Evolutionary conservation across 1,284 basidiomycete species (phyloP), one percentile per base, ranked within the genome.

Genomic region (Trichosporon coremiiforme): DNA sequence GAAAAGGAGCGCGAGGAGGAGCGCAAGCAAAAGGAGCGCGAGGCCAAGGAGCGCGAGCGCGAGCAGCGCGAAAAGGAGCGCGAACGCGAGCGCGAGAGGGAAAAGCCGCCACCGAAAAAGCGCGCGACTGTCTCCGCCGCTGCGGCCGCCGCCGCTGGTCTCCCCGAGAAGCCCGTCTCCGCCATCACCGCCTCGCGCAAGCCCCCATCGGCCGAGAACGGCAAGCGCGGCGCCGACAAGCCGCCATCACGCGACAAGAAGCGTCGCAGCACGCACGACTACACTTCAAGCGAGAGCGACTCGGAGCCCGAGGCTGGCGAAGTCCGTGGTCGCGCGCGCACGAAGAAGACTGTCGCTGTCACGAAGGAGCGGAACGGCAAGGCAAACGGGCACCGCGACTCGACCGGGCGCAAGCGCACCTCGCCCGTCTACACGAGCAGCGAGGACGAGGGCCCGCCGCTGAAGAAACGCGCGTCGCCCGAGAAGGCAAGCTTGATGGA

Each of bases 261-360:
- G 67, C 50, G 50, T 8, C 50, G 50, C 20, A 66, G 45, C 53
- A 41, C 68, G 29, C 72, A 70, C 64, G 70, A 73, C 66, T 73
- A 71, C 65, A 73, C 72, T n/a, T 64, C 53, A 25, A 68, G 66
- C 4, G 72, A 71, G 53, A 70, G 66, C 29, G 71, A 73, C 31
- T 66, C 64, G 66, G 71, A 70, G 17, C 64, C 57, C 64, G 72
- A 66, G 9, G 50, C 50, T 3, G 50, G 50, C 50, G 50, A 53
- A 20, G 50, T 53, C 2, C 50, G 50, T 20, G 31, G 31, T 13
- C 64, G 20, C 36, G 38, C 20, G 20, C 41, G 45, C 36, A 31
- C 55, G 12, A 60, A 60, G 25, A 60, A 60, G 31, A 17, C 41
- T 12, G 25, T 50, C 60, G 33, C 33, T 22, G 15, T 64, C 20